phyloP scores from a whole-genome alignment of 2,329 filamentous ascomycete species.

The Penicillium janthinellum region DNA sequence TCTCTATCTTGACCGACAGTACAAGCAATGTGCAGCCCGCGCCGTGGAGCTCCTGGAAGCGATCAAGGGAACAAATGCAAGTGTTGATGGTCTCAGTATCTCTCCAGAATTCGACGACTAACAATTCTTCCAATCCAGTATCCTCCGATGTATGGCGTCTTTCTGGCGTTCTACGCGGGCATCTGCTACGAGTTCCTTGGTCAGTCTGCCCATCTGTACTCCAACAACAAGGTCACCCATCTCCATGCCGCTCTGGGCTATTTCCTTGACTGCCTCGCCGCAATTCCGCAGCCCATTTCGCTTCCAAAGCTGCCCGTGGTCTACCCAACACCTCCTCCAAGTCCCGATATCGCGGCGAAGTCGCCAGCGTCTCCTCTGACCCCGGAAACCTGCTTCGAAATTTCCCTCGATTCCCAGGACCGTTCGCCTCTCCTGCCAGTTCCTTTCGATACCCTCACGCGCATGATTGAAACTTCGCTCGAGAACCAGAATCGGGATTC shows the following conservation, averaged over 20 bases:
- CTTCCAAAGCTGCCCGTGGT: constrained; percentile 5
- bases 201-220: constrained; percentile 49
- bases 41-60: constrained; percentile 34
- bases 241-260: constrained; percentile 44
- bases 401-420: constrained; percentile 14
- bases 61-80: constrained; percentile 30
- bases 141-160: constrained; percentile 39
- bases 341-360: not conserved
- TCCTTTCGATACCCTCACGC: constrained; percentile 21
- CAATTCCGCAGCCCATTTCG: constrained; percentile 26
- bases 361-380: constrained; percentile 1
- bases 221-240: constrained; percentile 46
- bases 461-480: constrained; percentile 30
- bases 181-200: constrained; percentile 52
- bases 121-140: constrained; percentile 28
- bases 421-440: constrained; percentile 10
- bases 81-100: constrained; percentile 6
- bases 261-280: constrained; percentile 39
- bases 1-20: constrained; percentile 41
- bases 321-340: not conserved
- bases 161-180: constrained; percentile 51
- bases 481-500: constrained; percentile 20
- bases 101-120: not conserved
- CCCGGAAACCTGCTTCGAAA: constrained; percentile 7
- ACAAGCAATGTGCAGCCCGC: constrained; percentile 44